Evolutionary conservation across 2,329 filamentous ascomycete genomes (phyloP), one percentile per base, ranked within the genome.

Genomic region (Cephalotrichum gorgonifer): DNA sequence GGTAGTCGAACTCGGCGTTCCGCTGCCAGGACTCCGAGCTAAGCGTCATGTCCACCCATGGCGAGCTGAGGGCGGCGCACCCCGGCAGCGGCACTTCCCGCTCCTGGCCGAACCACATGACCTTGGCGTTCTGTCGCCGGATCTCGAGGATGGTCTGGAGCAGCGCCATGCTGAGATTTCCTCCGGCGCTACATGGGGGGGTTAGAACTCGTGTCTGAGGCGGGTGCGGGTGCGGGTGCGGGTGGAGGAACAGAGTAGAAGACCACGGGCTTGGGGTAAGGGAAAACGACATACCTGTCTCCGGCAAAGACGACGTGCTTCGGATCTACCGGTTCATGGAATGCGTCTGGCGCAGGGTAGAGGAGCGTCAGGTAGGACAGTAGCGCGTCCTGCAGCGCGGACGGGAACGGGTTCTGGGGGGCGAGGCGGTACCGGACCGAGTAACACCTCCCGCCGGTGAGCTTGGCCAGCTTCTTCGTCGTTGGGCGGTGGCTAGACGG

Each of bases 371-470:
- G 71, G 58, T 91, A 93, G 0, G 84, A 80, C 28, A 83, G 71
- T 9, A 91, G 65, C 2, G 78, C 84, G 59, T 93, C 87, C 41
- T 91, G 67, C 6, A 93, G 64, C 2, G 85, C 85, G 0, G 83
- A 72, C 0, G 87, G 87, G 60, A 93, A 93, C 0, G 85, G 78
- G 52, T 83, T 67, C 60, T 89, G 83, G 0, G 87, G 87, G 12
- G 85, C 78, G 3, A 93, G 74, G 6, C 87, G 74, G 64, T 91
- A 91, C 3, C 85, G 76, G 5, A 90, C 80, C 27, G 76, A 82
- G 65, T 86, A 86, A 35, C 81, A 80, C 6, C 84, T 74, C 2
- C 86, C 85, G 23, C 77, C 75, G 0, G 78, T 83, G 50, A 81
- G 61, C 58, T 82, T 80, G 22, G 85, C 84, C 14, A 91, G 66